Conservation (phyloP, 1,139 yeast species). For the Hansenula anomala region DNA sequence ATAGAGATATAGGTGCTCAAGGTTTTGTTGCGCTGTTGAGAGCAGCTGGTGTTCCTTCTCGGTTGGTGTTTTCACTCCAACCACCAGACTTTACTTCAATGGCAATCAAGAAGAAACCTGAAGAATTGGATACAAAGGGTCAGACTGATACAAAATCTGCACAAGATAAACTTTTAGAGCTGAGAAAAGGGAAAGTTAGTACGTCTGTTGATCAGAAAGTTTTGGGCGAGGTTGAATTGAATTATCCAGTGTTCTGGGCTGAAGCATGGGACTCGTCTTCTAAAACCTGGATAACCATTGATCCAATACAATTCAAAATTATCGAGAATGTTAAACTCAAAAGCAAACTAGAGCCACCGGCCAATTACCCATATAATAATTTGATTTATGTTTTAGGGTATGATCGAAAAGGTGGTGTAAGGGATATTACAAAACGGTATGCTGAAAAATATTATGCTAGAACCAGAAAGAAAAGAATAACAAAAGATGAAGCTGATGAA, state of each 20-base stretch:
- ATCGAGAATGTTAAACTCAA: slow-evolving; percentile 62
- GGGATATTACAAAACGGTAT: slow-evolving; percentile 86
- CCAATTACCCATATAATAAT: slow-evolving; percentile 52
- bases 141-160: slow-evolving; percentile 4
- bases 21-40: slow-evolving; percentile 80
- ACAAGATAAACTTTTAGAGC: slow-evolving; percentile 11
- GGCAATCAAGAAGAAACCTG: slow-evolving; percentile 9
- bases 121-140: neutral
- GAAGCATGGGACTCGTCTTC: slow-evolving; percentile 85
- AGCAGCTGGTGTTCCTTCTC: slow-evolving; percentile 63
- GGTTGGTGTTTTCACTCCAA: slow-evolving; percentile 79
- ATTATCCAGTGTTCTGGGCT: slow-evolving; percentile 81
- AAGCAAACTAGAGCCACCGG: slow-evolving; percentile 75
- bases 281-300: slow-evolving; percentile 79
- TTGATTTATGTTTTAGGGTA: slow-evolving; percentile 74
- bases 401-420: slow-evolving; percentile 57
- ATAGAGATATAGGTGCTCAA: slow-evolving; percentile 78
- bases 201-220: slow-evolving; percentile 1
- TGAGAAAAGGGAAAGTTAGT: slow-evolving; percentile 12
- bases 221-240: slow-evolving; percentile 22
- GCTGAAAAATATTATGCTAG: slow-evolving; percentile 67
- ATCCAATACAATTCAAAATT: slow-evolving; percentile 60
- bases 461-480: slow-evolving; percentile 67
- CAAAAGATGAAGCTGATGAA: slow-evolving; percentile 48
- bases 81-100: slow-evolving; percentile 73